Evolutionary conservation across 2,329 filamentous ascomycete genomes (phyloP).

Genomic region (Chalaropsis ovoidea): DNA sequence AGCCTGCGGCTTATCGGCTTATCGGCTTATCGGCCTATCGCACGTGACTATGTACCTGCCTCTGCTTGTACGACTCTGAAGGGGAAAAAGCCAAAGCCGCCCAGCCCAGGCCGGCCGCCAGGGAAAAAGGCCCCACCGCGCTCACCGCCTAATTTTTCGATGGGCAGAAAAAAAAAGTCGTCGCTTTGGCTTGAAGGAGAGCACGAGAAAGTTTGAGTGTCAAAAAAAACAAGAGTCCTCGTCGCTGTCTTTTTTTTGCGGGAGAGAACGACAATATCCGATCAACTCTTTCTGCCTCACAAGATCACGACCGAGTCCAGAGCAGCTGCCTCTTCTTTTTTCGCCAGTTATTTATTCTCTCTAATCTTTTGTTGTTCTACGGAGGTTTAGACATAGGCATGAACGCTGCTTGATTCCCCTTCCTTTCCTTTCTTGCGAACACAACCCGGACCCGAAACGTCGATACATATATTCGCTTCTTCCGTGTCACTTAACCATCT

Average conservation of each 20-base stretch:
- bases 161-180: constrained; percentile 26
- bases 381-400: constrained; percentile 1
- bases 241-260: not conserved
- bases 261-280: not conserved
- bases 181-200: constrained; percentile 12
- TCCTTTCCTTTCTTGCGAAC: constrained; percentile 8
- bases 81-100: not conserved
- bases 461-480: not conserved
- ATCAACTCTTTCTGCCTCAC: not conserved
- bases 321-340: not conserved
- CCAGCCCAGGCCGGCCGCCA: too few species aligned
- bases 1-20: constrained; percentile 1
- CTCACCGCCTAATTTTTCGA: constrained; percentile 23
- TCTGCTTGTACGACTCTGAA: not conserved
- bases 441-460: not conserved
- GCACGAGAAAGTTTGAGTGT: constrained; percentile 6
- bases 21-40: constrained; percentile 9
- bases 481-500: not conserved
- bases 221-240: not conserved
- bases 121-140: constrained; percentile 15
- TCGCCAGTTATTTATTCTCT: not conserved
- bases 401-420: constrained; percentile 11
- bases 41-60: constrained; percentile 4
- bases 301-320: not conserved
- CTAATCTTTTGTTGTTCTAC: not conserved